These are phyloP conservation scores for Clavispora phyllophila DNA, from an alignment of 805 yeast genomes.

Conservation along the genomic window DNA sequence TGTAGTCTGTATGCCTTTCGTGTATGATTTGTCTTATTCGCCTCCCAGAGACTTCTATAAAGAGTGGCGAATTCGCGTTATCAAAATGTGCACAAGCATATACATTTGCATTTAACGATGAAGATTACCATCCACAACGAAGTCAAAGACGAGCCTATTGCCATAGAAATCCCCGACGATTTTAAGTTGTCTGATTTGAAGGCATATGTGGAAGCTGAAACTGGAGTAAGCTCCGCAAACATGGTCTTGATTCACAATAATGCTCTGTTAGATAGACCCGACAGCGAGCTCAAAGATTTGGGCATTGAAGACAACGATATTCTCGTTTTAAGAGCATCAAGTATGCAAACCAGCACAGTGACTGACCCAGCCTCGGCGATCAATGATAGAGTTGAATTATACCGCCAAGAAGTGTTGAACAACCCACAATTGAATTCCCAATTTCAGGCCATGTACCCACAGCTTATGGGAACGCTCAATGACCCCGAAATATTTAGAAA, in stretches of 20 bases:
- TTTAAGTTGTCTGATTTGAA: conserved; percentile 62
- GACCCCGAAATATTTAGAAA: conserved; percentile 47
- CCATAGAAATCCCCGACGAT: conserved; percentile 61
- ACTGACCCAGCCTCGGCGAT: neutral
- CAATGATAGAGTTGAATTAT: conserved; percentile 27
- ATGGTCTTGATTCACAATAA: conserved; percentile 51
- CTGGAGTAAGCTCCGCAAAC: conserved; percentile 41
- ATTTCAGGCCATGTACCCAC: conserved; percentile 40
- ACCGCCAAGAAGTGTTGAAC: conserved; percentile 44
- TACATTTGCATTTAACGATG: conserved; percentile 5
- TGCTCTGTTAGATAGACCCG: conserved; percentile 29
- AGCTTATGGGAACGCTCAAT: conserved; percentile 39
- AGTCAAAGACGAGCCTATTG: conserved; percentile 20
- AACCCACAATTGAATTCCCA: conserved; percentile 38
- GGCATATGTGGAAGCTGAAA: conserved; percentile 70
- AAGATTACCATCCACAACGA: conserved; percentile 17
- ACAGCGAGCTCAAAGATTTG: conserved; percentile 40
- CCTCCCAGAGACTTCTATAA: neutral
- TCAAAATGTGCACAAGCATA: neutral
- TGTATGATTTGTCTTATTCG: neutral
- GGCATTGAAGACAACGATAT: conserved; percentile 57
- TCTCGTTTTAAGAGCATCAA: conserved; percentile 34
- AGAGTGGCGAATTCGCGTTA: conserved; percentile 1
- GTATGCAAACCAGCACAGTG: neutral
- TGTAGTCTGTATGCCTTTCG: neutral